Evolutionary conservation across 306 rosid genomes (phyloP).

Genomic region (Begonia loranthoides): DNA sequence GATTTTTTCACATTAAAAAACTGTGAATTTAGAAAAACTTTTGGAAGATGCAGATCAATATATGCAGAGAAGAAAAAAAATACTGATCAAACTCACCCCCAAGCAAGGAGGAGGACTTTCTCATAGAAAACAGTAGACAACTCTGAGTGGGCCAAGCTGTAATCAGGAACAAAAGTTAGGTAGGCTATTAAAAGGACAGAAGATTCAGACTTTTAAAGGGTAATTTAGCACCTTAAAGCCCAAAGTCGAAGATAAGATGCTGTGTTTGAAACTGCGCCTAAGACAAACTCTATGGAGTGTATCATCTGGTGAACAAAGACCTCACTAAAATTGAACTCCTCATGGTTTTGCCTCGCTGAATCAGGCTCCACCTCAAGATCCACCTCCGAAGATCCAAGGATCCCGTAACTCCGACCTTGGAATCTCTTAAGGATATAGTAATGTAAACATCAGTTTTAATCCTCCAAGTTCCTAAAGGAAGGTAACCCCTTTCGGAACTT

Average conservation of each 20-base stretch:
- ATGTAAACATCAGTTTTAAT: neutral
- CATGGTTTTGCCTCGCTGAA: slow-evolving; percentile 77
- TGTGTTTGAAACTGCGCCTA: slow-evolving; percentile 97
- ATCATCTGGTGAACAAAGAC: slow-evolving; percentile 99
- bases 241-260: slow-evolving; percentile 99
- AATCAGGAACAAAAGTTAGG: slow-evolving; percentile 16
- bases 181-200: slow-evolving; percentile 6
- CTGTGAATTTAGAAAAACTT: neutral
- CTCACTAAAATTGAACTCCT: slow-evolving; percentile 91
- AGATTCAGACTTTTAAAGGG: neutral
- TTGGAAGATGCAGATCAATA: too few relatives aligned
- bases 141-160: slow-evolving; percentile 99
- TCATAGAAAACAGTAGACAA: slow-evolving; percentile 94
- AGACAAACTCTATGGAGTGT: slow-evolving; percentile 90
- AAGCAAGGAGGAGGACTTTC: slow-evolving; percentile 92
- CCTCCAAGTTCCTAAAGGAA: neutral
- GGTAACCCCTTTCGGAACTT: too few relatives aligned
- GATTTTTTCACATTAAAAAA: neutral
- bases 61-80: too few relatives aligned
- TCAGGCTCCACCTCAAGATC: slow-evolving; percentile 85
- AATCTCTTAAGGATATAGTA: slow-evolving; percentile 54
- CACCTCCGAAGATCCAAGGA: slow-evolving; percentile 72
- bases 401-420: slow-evolving; percentile 83
- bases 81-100: slow-evolving; percentile 65
- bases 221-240: slow-evolving; percentile 70